A percentile compares a stretch with the other conserved stretches of the same genome.
These are phyloP conservation scores for Colletotrichum sp. DNA, from an alignment of 2,329 filamentous ascomycete species.

Conservation along the genomic window DNA sequence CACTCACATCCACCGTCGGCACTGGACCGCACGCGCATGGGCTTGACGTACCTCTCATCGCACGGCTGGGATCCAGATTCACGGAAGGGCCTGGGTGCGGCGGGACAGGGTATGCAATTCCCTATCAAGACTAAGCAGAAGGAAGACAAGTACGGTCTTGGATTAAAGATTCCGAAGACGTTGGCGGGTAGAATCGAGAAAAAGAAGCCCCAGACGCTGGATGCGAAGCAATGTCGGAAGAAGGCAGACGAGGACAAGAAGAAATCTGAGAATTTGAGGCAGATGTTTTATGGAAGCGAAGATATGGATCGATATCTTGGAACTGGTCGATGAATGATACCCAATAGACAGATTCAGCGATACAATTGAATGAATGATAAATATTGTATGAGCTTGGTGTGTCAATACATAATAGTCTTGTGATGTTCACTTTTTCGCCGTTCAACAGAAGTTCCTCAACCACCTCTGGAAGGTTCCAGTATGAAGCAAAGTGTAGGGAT, in stretches of 20 bases:
- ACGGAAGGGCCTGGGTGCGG: conserved; percentile 72
- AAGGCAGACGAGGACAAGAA: conserved; percentile 65
- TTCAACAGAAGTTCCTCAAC: background rate
- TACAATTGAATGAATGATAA: background rate
- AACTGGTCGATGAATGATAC: conserved; percentile 4
- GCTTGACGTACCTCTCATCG: conserved; percentile 67
- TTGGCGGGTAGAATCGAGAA: conserved; percentile 43
- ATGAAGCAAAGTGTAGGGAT: background rate
- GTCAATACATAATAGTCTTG: no score
- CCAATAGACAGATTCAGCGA: background rate
- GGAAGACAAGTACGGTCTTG: conserved; percentile 76
- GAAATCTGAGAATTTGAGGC: conserved; percentile 66
- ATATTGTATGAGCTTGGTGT: no score
- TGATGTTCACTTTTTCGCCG: no score
- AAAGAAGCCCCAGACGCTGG: conserved; percentile 57
- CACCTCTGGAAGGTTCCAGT: background rate
- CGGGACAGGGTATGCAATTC: conserved; percentile 74
- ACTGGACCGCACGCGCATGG: conserved; percentile 73
- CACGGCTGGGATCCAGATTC: conserved; percentile 80
- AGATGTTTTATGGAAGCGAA: conserved; percentile 76
- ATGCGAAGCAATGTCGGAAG: conserved; percentile 73
- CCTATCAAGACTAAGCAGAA: conserved; percentile 78
- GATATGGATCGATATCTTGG: conserved; percentile 79
- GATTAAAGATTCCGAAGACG: conserved; percentile 51
- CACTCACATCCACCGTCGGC: conserved; percentile 77